Evolutionary conservation across 305 asterid species (phyloP).

Genomic region (Salvia sclarea): DNA sequence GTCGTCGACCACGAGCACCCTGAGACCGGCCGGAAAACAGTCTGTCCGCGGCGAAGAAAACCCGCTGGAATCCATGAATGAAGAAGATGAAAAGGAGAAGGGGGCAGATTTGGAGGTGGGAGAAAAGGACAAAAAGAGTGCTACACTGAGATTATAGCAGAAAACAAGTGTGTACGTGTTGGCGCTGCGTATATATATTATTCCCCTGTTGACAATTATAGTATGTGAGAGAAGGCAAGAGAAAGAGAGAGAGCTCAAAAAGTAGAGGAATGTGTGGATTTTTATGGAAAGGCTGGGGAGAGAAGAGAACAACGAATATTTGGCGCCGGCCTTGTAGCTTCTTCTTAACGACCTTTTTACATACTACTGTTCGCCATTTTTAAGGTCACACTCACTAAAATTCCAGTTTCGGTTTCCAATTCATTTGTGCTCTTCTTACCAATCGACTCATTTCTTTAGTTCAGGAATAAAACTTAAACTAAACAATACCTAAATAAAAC

Average conservation of each 20-base stretch:
- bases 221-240: slow-evolving; percentile 22
- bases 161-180: slow-evolving; percentile 22
- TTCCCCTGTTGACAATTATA: slow-evolving; percentile 25
- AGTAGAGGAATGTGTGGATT: slow-evolving; percentile 33
- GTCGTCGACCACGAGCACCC: slow-evolving; percentile 94
- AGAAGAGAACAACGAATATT: slow-evolving; percentile 42
- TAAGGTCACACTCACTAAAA: no score
- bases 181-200: slow-evolving; percentile 24
- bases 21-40: slow-evolving; percentile 78
- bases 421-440: no score
- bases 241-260: slow-evolving; percentile 26
- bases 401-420: no score
- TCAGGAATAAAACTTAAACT: no score
- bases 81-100: slow-evolving; percentile 4
- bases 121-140: slow-evolving; percentile 31
- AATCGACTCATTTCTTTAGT: no score
- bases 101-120: slow-evolving; percentile 16
- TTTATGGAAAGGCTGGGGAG: slow-evolving; percentile 29
- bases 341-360: slow-evolving; percentile 32
- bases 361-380: no score
- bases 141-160: slow-evolving; percentile 27
- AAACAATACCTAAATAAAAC: no score
- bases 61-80: slow-evolving; percentile 57
- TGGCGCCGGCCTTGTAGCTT: slow-evolving; percentile 60
- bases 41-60: slow-evolving; percentile 67